A percentile compares a stretch with the other conserved stretches of the same genome.
Evolutionary conservation across 208 protist genomes (phyloP).

Genomic region (Leishmania gerbilli): DNA sequence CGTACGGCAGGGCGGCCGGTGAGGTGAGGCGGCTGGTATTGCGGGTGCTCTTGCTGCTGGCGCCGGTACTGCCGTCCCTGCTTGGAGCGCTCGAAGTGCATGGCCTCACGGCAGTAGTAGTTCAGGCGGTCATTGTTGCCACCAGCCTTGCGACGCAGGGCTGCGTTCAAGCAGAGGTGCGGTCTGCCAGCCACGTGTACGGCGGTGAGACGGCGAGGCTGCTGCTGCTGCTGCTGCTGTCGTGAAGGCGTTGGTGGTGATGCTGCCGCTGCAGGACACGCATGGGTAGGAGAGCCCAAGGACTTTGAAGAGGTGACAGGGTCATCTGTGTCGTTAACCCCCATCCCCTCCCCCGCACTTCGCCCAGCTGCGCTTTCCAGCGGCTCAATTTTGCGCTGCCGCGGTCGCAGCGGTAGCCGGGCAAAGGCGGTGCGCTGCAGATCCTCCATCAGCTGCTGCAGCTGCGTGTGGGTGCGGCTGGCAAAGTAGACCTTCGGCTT

Average conservation of each 20-base stretch:
- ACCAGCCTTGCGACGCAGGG: slow-evolving; percentile 34
- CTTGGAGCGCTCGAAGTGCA: slow-evolving; percentile 63
- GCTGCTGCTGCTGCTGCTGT: slow-evolving; percentile 4
- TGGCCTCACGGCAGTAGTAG: slow-evolving; percentile 93
- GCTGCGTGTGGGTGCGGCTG: slow-evolving; percentile 95
- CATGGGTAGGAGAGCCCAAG: not conserved
- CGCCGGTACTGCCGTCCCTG: slow-evolving; percentile 45
- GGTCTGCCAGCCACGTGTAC: slow-evolving; percentile 91
- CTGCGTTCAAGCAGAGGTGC: slow-evolving; percentile 91
- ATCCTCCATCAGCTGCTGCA: slow-evolving; percentile 93
- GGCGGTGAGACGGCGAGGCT: slow-evolving; percentile 40
- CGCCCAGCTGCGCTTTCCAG: not conserved
- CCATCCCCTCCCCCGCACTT: not conserved
- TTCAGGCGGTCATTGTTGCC: slow-evolving; percentile 74
- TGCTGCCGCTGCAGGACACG: not conserved
- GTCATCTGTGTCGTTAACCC: too few relatives aligned
- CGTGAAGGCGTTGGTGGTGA: not conserved
- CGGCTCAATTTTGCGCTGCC: not conserved
- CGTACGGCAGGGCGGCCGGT: not conserved
- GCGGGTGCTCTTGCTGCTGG: not conserved
- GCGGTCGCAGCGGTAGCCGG: slow-evolving; percentile 31
- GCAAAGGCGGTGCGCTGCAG: slow-evolving; percentile 85
- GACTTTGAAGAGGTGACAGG: not conserved
- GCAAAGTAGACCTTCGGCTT: slow-evolving; percentile 93
- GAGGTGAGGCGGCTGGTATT: not conserved